Conservation (phyloP, 805 yeast genomes). For the Candida fluviatilis region DNA sequence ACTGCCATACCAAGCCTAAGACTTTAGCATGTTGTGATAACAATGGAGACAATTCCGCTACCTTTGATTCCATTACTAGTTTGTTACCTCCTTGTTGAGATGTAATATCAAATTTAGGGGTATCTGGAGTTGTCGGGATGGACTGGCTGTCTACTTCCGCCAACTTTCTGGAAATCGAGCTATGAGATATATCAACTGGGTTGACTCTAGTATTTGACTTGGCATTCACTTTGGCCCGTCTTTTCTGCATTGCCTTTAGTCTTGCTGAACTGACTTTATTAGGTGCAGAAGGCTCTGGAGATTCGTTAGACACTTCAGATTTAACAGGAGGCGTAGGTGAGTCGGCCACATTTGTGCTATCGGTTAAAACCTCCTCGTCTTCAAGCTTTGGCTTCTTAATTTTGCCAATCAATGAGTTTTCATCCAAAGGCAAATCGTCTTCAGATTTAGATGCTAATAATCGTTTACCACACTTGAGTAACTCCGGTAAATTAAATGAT, state of each 20-base stretch:
- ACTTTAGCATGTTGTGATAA: conserved; percentile 67
- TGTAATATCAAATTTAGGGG: conserved; percentile 57
- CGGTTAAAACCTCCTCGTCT: conserved; percentile 9
- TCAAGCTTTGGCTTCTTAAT: conserved; percentile 37
- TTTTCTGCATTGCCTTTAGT: conserved; percentile 89
- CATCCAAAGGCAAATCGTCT: conserved; percentile 19
- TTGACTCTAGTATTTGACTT: conserved; percentile 43
- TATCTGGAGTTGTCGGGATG: conserved; percentile 3
- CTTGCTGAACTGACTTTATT: conserved; percentile 52
- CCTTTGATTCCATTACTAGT: conserved; percentile 77
- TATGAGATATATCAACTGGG: conserved; percentile 67
- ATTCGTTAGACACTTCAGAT: conserved; percentile 10
- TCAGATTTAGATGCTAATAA: conserved; percentile 62
- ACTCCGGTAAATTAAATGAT: conserved; percentile 46
- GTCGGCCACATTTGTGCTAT: background rate
- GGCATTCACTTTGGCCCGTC: conserved; percentile 75
- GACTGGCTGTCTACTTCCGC: conserved; percentile 35
- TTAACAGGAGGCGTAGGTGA: conserved; percentile 7
- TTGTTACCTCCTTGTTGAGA: conserved; percentile 77
- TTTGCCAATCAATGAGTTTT: conserved; percentile 33
- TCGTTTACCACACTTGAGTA: conserved; percentile 48
- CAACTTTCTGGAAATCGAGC: conserved; percentile 58
- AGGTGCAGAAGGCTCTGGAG: conserved; percentile 8
- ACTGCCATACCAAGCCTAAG: conserved; percentile 83
- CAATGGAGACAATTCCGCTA: conserved; percentile 60